phyloP scores from a whole-genome alignment of 306 rosid species.

The Psophocarpus tetragonolobus region DNA sequence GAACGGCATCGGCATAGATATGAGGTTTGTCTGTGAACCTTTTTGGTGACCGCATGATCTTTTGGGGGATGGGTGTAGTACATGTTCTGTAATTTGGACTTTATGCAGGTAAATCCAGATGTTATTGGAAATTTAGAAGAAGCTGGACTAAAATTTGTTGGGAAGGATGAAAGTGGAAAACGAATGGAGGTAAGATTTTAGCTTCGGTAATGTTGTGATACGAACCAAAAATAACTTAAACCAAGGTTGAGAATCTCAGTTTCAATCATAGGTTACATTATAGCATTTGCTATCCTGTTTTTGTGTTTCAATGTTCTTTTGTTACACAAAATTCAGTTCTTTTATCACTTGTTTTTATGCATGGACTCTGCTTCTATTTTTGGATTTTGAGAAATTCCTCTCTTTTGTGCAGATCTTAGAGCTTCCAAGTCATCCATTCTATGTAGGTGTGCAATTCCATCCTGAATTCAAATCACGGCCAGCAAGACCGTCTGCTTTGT shows the following conservation, averaged over 20 bases:
- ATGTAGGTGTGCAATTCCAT: constrained; percentile 93
- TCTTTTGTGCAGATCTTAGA: constrained; percentile 75
- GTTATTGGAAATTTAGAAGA: constrained; percentile 70
- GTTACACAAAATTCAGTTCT: constrained; percentile 9
- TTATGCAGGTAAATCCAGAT: constrained; percentile 87
- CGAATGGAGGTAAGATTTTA: constrained; percentile 85
- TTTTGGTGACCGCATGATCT: constrained; percentile 3
- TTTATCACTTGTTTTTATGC: constrained; percentile 18
- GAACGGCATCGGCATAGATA: constrained; percentile 98
- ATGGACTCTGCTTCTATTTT: background rate
- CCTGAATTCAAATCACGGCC: constrained; percentile 99
- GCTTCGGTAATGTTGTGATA: constrained; percentile 22
- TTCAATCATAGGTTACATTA: constrained; percentile 10
- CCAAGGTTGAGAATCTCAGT: constrained; percentile 27
- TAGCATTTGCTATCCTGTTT: constrained; percentile 20
- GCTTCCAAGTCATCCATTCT: constrained; percentile 89
- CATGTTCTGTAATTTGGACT: constrained; percentile 24
- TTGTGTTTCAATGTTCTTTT: constrained; percentile 1
- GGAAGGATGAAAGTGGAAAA: constrained; percentile 91
- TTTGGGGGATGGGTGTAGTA: constrained; percentile 14
- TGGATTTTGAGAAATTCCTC: constrained; percentile 22
- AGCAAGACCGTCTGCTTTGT: constrained; percentile 80
- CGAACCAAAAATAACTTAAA: constrained; percentile 18
- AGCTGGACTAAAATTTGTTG: constrained; percentile 89
- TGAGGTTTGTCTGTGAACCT: constrained; percentile 61